phyloP scores from a whole-genome alignment of 2,329 filamentous ascomycete species.

The Fusarium palustre region DNA sequence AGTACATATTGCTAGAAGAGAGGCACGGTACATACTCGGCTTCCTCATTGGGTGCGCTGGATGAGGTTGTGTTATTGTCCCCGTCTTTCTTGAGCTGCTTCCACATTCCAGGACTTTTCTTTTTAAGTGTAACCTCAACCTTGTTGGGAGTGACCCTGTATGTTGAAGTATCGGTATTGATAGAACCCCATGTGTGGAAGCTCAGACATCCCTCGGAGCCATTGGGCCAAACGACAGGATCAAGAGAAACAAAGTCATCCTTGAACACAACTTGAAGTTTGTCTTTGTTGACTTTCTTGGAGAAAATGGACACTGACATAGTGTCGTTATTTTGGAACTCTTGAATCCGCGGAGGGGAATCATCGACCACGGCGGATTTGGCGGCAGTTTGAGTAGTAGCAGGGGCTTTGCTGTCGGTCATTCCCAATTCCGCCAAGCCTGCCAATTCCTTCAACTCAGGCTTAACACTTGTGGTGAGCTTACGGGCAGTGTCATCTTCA shows the following conservation, averaged over 20 bases:
- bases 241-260: conserved; percentile 44
- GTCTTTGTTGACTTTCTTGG: conserved; percentile 57
- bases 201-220: conserved; percentile 72
- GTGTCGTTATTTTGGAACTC: conserved; percentile 53
- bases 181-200: conserved; percentile 72
- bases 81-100: conserved; percentile 48
- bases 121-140: conserved; percentile 80
- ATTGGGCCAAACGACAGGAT: conserved; percentile 51
- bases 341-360: conserved; percentile 47
- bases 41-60: conserved; percentile 11
- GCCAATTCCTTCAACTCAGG: conserved; percentile 51
- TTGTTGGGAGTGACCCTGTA: conserved; percentile 79
- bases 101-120: conserved; percentile 78
- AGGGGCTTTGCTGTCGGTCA: neutral
- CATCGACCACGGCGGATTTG: conserved; percentile 39
- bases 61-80: neutral
- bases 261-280: conserved; percentile 55
- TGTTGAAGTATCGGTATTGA: conserved; percentile 71
- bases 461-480: conserved; percentile 54
- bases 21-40: conserved; percentile 37
- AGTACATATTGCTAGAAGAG: neutral
- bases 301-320: conserved; percentile 57
- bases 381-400: conserved; percentile 1
- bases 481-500: conserved; percentile 59
- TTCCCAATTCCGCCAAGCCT: conserved; percentile 37